Percentiles rank a stretch among this genome's conserved stretches.
Evolutionary conservation across 2,329 filamentous ascomycete genomes (phyloP).

Genomic region (Alternaria ventricosa): DNA sequence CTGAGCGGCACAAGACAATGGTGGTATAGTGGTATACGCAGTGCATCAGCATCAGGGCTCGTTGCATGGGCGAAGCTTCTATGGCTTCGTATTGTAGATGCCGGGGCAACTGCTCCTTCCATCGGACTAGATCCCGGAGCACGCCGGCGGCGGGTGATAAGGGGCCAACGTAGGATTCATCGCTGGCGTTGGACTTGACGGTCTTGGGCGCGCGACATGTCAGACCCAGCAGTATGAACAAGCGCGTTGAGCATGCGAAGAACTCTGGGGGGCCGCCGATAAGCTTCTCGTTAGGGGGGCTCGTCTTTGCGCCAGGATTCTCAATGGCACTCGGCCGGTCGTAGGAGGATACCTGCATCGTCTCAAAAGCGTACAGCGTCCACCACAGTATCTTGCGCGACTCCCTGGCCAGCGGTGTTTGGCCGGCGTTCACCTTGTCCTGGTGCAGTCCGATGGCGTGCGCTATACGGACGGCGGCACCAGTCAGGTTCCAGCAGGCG

Average conservation of each 20-base stretch:
- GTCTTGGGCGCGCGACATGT: slow-evolving; percentile 49
- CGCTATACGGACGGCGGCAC: slow-evolving; percentile 53
- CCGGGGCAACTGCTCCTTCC: slow-evolving; percentile 48
- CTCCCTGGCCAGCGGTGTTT: slow-evolving; percentile 50
- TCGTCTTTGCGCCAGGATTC: slow-evolving; percentile 44
- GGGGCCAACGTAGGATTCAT: slow-evolving; percentile 49
- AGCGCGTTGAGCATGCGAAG: slow-evolving; percentile 47
- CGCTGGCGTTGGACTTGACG: slow-evolving; percentile 31
- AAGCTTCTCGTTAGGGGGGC: slow-evolving; percentile 47
- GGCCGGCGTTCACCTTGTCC: slow-evolving; percentile 45
- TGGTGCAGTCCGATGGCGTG: slow-evolving; percentile 55
- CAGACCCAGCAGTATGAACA: slow-evolving; percentile 47
- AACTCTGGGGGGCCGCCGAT: slow-evolving; percentile 49
- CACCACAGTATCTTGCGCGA: slow-evolving; percentile 62
- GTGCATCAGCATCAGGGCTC: slow-evolving; percentile 50
- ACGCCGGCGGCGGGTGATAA: slow-evolving; percentile 49
- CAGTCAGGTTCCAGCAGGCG: slow-evolving; percentile 54
- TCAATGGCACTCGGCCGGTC: slow-evolving; percentile 55
- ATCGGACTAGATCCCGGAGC: slow-evolving; percentile 49
- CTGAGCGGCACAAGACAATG: slow-evolving; percentile 48
- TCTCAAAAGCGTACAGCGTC: slow-evolving; percentile 58
- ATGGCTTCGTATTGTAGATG: slow-evolving; percentile 46
- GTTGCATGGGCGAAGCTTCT: slow-evolving; percentile 44
- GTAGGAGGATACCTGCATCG: slow-evolving; percentile 53
- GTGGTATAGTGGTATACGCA: slow-evolving; percentile 51